Base-by-base conservation (phyloP, 768 basidiomycete species). In the Boletus sp. region DNA sequence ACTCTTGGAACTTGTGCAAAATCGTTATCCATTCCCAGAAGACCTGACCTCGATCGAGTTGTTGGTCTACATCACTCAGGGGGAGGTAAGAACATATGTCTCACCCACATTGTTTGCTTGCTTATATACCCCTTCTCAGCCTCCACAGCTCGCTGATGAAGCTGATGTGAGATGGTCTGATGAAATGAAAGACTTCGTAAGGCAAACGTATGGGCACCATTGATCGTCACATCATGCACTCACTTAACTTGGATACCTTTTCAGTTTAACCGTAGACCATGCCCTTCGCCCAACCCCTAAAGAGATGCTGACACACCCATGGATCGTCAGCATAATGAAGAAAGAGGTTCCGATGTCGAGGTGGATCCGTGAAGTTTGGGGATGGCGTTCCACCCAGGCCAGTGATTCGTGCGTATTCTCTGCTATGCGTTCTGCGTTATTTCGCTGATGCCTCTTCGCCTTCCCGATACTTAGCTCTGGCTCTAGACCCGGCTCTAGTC, bases 41-140 rank as follows among this genome's bases (percentile, higher is more conserved):
- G 93, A 97, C 68, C 79, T 97, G 30, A 86, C 92, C 6, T 86
- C 92, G n/a, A 96, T 98, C 71, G 96, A 98, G 68, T 78, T 98
- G 52, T 85, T 98, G 77, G 88, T 92, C 74, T 85, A 93, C 67
- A 94, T 97, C 66, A 89, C 92, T 7, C 79, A 82, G 47, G 84
- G 87, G 68, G 89, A 90, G 76, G 89, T 87, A 60, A 55, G 80
- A 75, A 50, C 7, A 12, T 49, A 44, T 49, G 29, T 49, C 50
- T 36, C 35, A 18, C 4, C 30, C 28, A 33, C 50, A 60, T 33
- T 45, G 39, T 59, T 59, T 55, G 41, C 52, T 62, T 58, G 50
- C 61, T 69, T 48, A 62, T 53, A 47, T 50, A 40, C 30, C 33
- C 44, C 14, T 51, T 54, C 51, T 51, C 67, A 93, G 90, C 89